A percentile compares a stretch with the other conserved stretches of the same genome.
Conservation (phyloP, 495 filamentous ascomycete species). For the Penicillium ucsense region DNA sequence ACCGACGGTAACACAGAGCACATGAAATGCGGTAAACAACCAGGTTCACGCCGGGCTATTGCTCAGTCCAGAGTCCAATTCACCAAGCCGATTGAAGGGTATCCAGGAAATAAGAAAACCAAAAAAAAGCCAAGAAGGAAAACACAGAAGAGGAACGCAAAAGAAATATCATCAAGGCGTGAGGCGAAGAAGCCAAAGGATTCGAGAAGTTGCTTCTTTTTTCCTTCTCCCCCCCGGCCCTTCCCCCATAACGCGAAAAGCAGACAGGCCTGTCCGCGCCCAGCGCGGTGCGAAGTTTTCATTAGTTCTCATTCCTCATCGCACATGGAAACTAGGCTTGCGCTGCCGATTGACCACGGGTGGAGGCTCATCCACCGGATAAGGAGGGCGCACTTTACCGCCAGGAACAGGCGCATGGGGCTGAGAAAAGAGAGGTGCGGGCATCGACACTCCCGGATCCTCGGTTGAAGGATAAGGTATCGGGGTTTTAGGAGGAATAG, state of each 20-base stretch:
- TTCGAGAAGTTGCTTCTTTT: too few relatives aligned
- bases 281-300: too few relatives aligned
- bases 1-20: not conserved
- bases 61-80: conserved; percentile 2
- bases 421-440: conserved; percentile 19
- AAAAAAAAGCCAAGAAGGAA: conserved; percentile 1
- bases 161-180: not conserved
- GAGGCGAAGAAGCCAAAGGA: too few relatives aligned
- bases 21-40: not conserved
- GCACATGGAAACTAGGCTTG: conserved; percentile 67
- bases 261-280: too few relatives aligned
- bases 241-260: too few relatives aligned
- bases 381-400: conserved; percentile 47
- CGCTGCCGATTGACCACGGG: conserved; percentile 73
- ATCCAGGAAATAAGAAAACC: conserved; percentile 14
- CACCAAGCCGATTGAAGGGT: conserved; percentile 18
- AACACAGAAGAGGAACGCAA: not conserved
- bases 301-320: conserved; percentile 22
- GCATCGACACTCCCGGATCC: conserved; percentile 26
- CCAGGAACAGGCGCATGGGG: conserved; percentile 7
- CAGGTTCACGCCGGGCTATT: conserved; percentile 5
- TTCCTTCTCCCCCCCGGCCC: too few relatives aligned
- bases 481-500: conserved; percentile 78
- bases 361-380: conserved; percentile 76
- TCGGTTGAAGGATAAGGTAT: conserved; percentile 43